phyloP scores from a whole-genome alignment of 2,329 filamentous ascomycete genomes.

The Stenocarpella maydis region DNA sequence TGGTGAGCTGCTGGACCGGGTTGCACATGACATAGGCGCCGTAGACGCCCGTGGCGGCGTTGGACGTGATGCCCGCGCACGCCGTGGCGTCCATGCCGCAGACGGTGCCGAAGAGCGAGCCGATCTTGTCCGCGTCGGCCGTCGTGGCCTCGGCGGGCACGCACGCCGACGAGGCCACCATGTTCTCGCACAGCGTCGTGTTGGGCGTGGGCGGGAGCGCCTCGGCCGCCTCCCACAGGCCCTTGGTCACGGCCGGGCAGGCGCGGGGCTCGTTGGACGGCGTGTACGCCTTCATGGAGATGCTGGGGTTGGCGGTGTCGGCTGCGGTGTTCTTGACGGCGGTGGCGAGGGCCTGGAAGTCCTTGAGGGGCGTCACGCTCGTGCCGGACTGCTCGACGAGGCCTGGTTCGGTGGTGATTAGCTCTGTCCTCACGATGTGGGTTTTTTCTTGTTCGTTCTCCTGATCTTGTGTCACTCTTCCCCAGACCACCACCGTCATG shows the following conservation, averaged over 20 bases:
- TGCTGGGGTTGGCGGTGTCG: constrained; percentile 70
- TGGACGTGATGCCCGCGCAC: constrained; percentile 74
- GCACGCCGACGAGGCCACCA: constrained; percentile 78
- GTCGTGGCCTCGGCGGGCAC: constrained; percentile 68
- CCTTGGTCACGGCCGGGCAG: constrained; percentile 73
- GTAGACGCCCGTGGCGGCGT: constrained; percentile 73
- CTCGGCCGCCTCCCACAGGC: constrained; percentile 75
- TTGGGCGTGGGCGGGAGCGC: constrained; percentile 86
- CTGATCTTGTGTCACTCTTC: not conserved
- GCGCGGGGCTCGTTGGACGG: constrained; percentile 73
- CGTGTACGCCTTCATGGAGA: constrained; percentile 73
- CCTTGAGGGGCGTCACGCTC: constrained; percentile 64
- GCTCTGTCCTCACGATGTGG: not conserved
- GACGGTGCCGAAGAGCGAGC: constrained; percentile 76
- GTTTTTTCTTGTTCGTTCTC: too few relatives aligned
- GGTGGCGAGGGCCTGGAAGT: constrained; percentile 77
- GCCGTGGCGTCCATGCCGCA: constrained; percentile 63
- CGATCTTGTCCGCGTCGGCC: constrained; percentile 66
- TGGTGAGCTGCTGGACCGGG: constrained; percentile 74
- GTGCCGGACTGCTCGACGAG: constrained; percentile 69
- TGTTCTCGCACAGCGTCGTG: constrained; percentile 82
- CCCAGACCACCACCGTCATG: not conserved
- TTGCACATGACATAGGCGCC: constrained; percentile 83
- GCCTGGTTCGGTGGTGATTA: constrained; percentile 52
- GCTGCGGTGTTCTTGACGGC: constrained; percentile 75